These are phyloP conservation scores for Hypoxylon fuscum DNA, from an alignment of 495 filamentous ascomycete species.

Conservation along the genomic window DNA sequence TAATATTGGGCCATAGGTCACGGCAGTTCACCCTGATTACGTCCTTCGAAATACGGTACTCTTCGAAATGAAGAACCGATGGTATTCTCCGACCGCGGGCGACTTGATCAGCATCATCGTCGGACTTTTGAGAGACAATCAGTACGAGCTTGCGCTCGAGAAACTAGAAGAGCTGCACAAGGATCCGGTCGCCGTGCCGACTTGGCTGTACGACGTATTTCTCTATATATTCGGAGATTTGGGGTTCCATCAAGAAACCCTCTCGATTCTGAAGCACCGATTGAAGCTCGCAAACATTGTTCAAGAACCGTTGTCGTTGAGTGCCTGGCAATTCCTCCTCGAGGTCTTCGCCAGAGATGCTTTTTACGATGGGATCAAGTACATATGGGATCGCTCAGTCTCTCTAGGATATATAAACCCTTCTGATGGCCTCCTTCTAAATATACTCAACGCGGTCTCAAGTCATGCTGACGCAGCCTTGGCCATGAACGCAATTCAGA, in stretches of 20 bases:
- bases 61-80: constrained; percentile 71
- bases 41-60: constrained; percentile 76
- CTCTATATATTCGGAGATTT: constrained; percentile 73
- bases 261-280: constrained; percentile 68
- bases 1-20: constrained; percentile 58
- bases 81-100: constrained; percentile 70
- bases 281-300: constrained; percentile 54
- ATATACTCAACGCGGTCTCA: constrained; percentile 75
- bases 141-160: constrained; percentile 83
- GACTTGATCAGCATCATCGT: constrained; percentile 74
- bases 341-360: constrained; percentile 65
- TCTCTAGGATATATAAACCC: constrained; percentile 72
- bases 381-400: constrained; percentile 67
- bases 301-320: constrained; percentile 47
- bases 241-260: constrained; percentile 78
- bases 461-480: constrained; percentile 70
- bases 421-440: constrained; percentile 67
- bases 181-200: constrained; percentile 62
- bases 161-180: constrained; percentile 72
- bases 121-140: constrained; percentile 79
- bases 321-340: constrained; percentile 76
- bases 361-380: constrained; percentile 55
- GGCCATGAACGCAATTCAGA: constrained; percentile 70
- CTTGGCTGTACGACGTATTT: constrained; percentile 80
- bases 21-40: constrained; percentile 88